These are phyloP conservation scores for Tuber microsphaerosporum DNA, from an alignment of 495 filamentous ascomycete species.

Conservation along the genomic window DNA sequence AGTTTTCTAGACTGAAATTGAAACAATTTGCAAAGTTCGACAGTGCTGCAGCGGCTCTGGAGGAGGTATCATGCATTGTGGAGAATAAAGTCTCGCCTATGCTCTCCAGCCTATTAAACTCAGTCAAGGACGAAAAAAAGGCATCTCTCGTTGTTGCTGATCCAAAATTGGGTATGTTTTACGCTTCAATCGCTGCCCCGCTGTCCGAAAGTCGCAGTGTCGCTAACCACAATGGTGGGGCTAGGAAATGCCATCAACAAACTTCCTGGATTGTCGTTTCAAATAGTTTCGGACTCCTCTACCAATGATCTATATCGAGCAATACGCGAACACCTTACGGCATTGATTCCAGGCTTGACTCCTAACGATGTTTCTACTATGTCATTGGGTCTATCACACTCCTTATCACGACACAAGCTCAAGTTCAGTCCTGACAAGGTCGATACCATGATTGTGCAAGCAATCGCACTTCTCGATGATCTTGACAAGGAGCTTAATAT, in stretches of 20 bases:
- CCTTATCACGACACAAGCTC: constrained; percentile 93
- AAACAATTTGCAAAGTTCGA: constrained; percentile 97
- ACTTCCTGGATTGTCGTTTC: constrained; percentile 76
- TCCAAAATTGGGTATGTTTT: constrained; percentile 69
- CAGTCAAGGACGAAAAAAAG: constrained; percentile 96
- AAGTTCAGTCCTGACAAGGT: constrained; percentile 99
- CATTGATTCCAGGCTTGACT: constrained; percentile 81
- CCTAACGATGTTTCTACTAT: constrained; percentile 83
- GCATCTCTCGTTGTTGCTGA: constrained; percentile 90
- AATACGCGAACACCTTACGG: constrained; percentile 81
- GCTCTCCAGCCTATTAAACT: constrained; percentile 70
- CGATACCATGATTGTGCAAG: constrained; percentile 98
- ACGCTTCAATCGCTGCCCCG: constrained; percentile 5
- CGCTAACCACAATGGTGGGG: constrained; percentile 9
- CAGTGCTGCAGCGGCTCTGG: constrained; percentile 74
- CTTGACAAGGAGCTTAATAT: constrained; percentile 98
- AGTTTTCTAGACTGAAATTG: constrained; percentile 65
- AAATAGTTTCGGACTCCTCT: constrained; percentile 74
- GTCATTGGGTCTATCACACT: constrained; percentile 92
- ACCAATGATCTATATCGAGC: constrained; percentile 86
- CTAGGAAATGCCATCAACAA: constrained; percentile 80
- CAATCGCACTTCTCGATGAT: constrained; percentile 87
- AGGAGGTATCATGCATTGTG: constrained; percentile 77
- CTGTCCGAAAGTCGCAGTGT: constrained; percentile 6
- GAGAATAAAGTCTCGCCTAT: constrained; percentile 96